Evolutionary conservation across 345 rosid species (phyloP).

Genomic region (Noccaea bulbosa): DNA sequence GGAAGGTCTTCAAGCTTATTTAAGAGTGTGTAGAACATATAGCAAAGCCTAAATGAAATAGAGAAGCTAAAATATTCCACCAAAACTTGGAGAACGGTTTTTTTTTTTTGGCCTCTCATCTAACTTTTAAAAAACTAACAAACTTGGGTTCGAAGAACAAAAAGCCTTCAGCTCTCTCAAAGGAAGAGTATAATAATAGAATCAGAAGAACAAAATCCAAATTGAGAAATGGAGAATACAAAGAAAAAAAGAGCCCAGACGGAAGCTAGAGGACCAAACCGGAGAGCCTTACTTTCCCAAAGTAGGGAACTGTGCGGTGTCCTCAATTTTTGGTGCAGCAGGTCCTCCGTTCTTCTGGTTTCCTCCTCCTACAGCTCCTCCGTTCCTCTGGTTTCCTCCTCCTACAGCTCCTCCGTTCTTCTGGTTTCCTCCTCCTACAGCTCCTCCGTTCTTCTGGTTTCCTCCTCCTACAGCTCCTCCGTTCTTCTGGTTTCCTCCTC

Average conservation of each 20-base stretch:
- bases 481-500: too few species aligned
- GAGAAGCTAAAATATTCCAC: background rate
- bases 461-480: background rate
- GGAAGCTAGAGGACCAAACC: constrained; percentile 3
- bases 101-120: background rate
- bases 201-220: constrained; percentile 38
- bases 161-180: constrained; percentile 35
- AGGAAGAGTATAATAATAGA: constrained; percentile 17
- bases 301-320: constrained; percentile 72
- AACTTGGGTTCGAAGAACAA: constrained; percentile 27
- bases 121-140: constrained; percentile 15
- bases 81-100: background rate
- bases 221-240: constrained; percentile 17
- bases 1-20: background rate
- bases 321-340: constrained; percentile 62
- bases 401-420: constrained; percentile 25
- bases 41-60: too few species aligned
- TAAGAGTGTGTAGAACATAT: background rate
- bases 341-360: too few species aligned
- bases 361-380: background rate
- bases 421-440: too few species aligned
- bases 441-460: too few species aligned
- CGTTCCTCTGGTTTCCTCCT: constrained; percentile 19
- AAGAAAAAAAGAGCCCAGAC: constrained; percentile 7
- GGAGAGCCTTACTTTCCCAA: constrained; percentile 48